Percentiles rank a stretch among this genome's conserved stretches.
phyloP scores from a whole-genome alignment of 2,329 filamentous ascomycete species.

The Proliferodiscus dingleyae region DNA sequence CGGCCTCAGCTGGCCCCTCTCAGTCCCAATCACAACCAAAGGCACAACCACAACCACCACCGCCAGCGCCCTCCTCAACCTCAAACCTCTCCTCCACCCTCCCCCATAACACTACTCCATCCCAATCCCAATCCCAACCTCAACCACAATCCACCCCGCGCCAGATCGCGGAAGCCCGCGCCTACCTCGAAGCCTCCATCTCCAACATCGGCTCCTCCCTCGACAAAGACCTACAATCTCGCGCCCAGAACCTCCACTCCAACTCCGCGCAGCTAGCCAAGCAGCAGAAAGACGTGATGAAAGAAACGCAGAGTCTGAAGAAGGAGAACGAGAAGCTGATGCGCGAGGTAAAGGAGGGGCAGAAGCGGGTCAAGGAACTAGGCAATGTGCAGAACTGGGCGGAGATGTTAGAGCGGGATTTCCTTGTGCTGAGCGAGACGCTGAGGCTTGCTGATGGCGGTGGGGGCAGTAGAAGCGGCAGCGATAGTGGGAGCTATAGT shows the following conservation, averaged over 20 bases:
- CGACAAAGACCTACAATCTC: constrained; percentile 62
- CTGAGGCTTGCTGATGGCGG: constrained; percentile 47
- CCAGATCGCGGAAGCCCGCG: constrained; percentile 51
- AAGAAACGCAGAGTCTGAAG: constrained; percentile 54
- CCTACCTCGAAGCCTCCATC: constrained; percentile 52
- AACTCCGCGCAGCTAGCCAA: constrained; percentile 60
- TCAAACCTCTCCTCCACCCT: constrained; percentile 1
- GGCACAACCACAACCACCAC: constrained; percentile 1
- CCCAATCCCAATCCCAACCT: too few species aligned
- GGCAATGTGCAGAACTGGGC: constrained; percentile 85
- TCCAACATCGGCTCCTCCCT: constrained; percentile 59
- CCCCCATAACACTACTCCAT: constrained; percentile 14
- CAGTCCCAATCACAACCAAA: constrained; percentile 3
- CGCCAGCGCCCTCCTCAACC: constrained; percentile 4
- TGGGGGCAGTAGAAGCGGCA: constrained; percentile 32
- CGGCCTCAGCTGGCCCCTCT: constrained; percentile 3
- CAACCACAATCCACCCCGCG: constrained; percentile 25
- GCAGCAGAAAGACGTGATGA: constrained; percentile 62
- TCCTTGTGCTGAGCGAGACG: constrained; percentile 61
- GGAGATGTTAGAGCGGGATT: constrained; percentile 69
- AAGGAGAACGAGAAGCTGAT: constrained; percentile 62
- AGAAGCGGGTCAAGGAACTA: constrained; percentile 67
- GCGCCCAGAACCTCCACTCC: constrained; percentile 63
- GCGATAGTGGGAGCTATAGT: constrained; percentile 35
- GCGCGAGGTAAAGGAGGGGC: constrained; percentile 57